Conservation (phyloP, 2,329 filamentous ascomycete species). For the Colletotrichum sp. region DNA sequence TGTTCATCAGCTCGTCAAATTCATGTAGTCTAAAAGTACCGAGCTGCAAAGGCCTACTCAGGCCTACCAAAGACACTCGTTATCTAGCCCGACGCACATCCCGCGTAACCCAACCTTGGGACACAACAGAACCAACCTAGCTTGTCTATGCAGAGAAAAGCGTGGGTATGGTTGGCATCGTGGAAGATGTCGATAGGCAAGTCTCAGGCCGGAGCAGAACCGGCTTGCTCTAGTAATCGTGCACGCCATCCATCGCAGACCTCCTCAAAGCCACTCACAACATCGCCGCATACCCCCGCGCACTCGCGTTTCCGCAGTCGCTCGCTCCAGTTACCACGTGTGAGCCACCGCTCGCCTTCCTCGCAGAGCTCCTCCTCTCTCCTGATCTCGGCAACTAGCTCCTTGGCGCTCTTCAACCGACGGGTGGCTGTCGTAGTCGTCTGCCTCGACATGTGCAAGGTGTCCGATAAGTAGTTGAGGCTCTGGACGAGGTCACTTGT, state of each 20-base stretch:
- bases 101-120: background rate
- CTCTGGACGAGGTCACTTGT: slow-evolving; percentile 79
- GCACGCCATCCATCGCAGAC: slow-evolving; percentile 86
- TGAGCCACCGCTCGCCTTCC: slow-evolving; percentile 82
- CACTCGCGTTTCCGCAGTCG: slow-evolving; percentile 80
- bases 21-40: slow-evolving; percentile 12
- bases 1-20: slow-evolving; percentile 18
- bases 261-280: slow-evolving; percentile 91
- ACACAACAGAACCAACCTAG: background rate
- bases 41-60: background rate
- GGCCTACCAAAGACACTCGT: background rate
- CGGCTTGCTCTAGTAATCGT: slow-evolving; percentile 71
- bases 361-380: slow-evolving; percentile 83
- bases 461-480: slow-evolving; percentile 86
- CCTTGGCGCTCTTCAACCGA: slow-evolving; percentile 79
- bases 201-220: slow-evolving; percentile 46
- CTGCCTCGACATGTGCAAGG: slow-evolving; percentile 92
- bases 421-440: slow-evolving; percentile 82
- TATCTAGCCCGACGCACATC: background rate
- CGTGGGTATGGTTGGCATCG: background rate
- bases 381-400: slow-evolving; percentile 84
- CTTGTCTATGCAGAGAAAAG: background rate
- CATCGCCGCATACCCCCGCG: slow-evolving; percentile 81
- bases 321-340: slow-evolving; percentile 82
- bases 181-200: background rate